phyloP scores from a whole-genome alignment of 805 yeast species.

The Metschnikowia gelsemii region DNA sequence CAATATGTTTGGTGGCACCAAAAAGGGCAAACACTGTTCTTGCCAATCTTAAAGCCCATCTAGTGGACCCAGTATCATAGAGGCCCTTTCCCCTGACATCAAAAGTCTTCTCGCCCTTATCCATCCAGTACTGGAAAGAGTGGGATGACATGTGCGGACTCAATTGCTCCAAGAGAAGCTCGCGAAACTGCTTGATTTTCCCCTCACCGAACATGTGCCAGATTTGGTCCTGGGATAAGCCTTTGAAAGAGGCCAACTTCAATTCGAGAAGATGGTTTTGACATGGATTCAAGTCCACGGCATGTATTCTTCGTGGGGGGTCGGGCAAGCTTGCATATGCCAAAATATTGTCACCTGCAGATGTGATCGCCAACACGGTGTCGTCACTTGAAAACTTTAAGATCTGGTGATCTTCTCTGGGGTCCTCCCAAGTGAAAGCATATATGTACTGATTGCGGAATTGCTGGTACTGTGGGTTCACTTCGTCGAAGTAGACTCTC shows the following conservation, averaged over 20 bases:
- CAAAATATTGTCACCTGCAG: constrained; percentile 82
- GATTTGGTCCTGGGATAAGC: constrained; percentile 52
- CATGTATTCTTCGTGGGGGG: constrained; percentile 77
- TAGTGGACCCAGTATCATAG: constrained; percentile 78
- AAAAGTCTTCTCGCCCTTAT: constrained; percentile 60
- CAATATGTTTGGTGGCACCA: constrained; percentile 52
- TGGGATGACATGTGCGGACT: constrained; percentile 74
- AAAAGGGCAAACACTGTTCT: constrained; percentile 55
- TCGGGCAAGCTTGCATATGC: constrained; percentile 69
- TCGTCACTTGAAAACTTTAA: constrained; percentile 61
- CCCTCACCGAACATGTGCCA: constrained; percentile 83
- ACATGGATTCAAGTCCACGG: constrained; percentile 80
- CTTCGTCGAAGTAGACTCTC: constrained; percentile 78
- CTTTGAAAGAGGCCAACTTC: constrained; percentile 67
- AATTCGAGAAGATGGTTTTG: constrained; percentile 80
- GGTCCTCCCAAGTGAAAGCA: constrained; percentile 92
- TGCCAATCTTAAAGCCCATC: constrained; percentile 81
- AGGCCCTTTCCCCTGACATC: constrained; percentile 55
- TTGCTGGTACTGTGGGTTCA: constrained; percentile 63
- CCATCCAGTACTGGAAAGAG: constrained; percentile 79
- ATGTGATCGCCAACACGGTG: constrained; percentile 77
- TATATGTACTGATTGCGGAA: constrained; percentile 79
- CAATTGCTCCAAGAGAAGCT: constrained; percentile 48
- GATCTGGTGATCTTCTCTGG: constrained; percentile 72
- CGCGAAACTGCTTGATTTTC: constrained; percentile 44